Percentiles rank a stretch among this genome's conserved stretches.
phyloP scores from a whole-genome alignment of 73 alveolate species.

The Paramecium sexaurelia region DNA sequence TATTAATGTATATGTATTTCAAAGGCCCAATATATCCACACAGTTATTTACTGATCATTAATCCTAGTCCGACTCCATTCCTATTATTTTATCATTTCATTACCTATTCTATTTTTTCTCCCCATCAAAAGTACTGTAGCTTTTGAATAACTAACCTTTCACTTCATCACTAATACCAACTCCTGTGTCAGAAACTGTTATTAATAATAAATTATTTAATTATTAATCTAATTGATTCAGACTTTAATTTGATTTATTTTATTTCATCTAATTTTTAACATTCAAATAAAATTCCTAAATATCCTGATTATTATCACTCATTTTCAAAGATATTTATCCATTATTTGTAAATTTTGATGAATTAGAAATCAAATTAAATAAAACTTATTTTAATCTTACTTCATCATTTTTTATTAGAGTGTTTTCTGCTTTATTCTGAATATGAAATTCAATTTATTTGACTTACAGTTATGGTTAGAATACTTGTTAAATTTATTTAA shows the following conservation, averaged over 20 bases:
- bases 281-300: neutral
- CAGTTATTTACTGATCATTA: constrained; percentile 3
- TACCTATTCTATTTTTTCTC: constrained; percentile 36
- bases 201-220: neutral
- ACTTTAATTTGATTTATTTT: neutral
- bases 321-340: neutral
- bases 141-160: neutral
- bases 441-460: neutral
- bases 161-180: constrained; percentile 17
- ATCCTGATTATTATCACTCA: neutral
- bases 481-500: neutral
- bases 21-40: constrained; percentile 48
- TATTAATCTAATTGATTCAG: neutral
- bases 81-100: constrained; percentile 1
- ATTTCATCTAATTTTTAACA: neutral
- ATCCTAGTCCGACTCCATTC: constrained; percentile 59
- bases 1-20: neutral
- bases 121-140: constrained; percentile 32
- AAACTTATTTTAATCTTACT: neutral
- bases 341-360: constrained; percentile 7
- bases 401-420: neutral
- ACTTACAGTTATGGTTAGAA: neutral
- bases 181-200: constrained; percentile 37
- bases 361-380: constrained; percentile 30
- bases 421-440: neutral